These are phyloP conservation scores for Hawksworthiomyces lignivorus DNA, from an alignment of 2,329 filamentous ascomycete species.

Conservation along the genomic window DNA sequence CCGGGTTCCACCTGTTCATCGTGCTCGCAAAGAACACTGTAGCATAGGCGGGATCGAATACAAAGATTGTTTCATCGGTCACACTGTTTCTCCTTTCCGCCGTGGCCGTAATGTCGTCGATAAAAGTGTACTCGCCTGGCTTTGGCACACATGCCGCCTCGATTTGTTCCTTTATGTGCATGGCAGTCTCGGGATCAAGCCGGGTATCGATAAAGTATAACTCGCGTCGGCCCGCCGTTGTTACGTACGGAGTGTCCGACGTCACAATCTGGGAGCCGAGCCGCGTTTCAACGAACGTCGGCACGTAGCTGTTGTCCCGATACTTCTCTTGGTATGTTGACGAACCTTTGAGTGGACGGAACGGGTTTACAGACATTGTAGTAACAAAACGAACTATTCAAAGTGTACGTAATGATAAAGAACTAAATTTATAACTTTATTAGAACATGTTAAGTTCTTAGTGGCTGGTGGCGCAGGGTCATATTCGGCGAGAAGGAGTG, in stretches of 20 bases:
- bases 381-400: no score
- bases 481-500: no score
- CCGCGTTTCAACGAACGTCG: not conserved
- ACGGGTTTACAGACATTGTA: not conserved
- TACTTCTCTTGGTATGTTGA: conserved; percentile 6
- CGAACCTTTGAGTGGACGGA: not conserved
- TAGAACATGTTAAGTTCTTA: no score
- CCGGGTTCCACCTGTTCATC: conserved; percentile 3
- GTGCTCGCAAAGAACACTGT: conserved; percentile 2
- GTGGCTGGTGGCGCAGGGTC: no score
- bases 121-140: not conserved
- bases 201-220: conserved; percentile 6
- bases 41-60: conserved; percentile 1
- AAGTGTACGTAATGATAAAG: no score
- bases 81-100: not conserved
- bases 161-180: conserved; percentile 6
- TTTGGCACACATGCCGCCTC: conserved; percentile 4
- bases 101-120: not conserved
- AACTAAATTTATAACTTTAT: no score
- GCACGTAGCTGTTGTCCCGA: conserved; percentile 1
- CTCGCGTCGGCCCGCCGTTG: not conserved
- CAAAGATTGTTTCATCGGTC: not conserved
- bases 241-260: conserved; percentile 1
- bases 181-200: not conserved
- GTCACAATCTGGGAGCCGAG: conserved; percentile 2